Conservation (phyloP, 176 grass and related monocot species). For the Zea luxurians region DNA sequence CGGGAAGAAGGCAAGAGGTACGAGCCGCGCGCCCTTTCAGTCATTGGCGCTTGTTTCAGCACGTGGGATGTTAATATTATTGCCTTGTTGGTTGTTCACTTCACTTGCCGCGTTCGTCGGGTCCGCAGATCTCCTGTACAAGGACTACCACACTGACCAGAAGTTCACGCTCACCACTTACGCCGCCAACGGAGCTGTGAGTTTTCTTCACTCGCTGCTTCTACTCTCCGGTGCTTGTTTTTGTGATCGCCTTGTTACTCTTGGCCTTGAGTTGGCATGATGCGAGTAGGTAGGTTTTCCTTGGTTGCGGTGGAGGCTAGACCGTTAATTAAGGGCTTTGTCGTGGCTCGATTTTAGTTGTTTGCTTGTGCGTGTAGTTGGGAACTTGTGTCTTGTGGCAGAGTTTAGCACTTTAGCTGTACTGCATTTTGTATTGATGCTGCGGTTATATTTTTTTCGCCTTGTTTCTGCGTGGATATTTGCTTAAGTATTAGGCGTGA, state of each 20-base stretch:
- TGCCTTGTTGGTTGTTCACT: neutral
- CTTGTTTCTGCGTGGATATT: neutral
- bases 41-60: constrained; percentile 1
- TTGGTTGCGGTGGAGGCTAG: neutral
- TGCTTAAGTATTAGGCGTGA: neutral
- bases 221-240: neutral
- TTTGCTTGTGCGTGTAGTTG: neutral
- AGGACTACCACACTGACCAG: constrained; percentile 59
- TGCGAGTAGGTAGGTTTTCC: neutral
- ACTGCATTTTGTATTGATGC: neutral
- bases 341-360: neutral
- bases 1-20: constrained; percentile 68
- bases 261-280: neutral
- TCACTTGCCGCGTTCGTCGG: neutral
- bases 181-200: constrained; percentile 59
- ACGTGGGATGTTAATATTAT: constrained; percentile 9
- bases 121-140: constrained; percentile 64
- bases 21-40: neutral
- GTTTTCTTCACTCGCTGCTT: neutral
- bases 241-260: neutral
- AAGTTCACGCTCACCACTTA: constrained; percentile 65
- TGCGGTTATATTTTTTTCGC: neutral
- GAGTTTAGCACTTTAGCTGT: neutral
- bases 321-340: neutral
- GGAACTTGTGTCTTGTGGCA: neutral